Evolutionary conservation across 2,329 filamentous ascomycete species (phyloP), one percentile per base, ranked within the genome.

Genomic region (Colletotrichum ledebouriae): DNA sequence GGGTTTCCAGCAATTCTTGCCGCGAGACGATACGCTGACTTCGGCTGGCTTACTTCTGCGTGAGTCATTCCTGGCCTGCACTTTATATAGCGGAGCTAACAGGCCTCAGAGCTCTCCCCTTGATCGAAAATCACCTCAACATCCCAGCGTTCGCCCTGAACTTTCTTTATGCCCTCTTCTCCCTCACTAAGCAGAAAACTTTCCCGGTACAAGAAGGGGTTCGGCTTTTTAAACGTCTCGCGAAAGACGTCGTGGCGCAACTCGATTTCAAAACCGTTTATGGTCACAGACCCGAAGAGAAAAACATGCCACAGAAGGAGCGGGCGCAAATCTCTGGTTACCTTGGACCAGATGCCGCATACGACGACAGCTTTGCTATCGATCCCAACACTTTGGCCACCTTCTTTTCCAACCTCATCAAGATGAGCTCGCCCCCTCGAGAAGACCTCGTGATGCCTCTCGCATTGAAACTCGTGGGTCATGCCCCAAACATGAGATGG

Each of bases 381-480:
- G 6, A 22, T 10, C 33, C 37, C 9, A 7, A 34, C 15, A 22
- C n/a, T 17, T 37, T 69, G 4, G 49, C 37, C n/a, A 33, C 29
- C 5, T 46, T 57, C 63, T 63, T 69, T 6, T 25, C 6, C 22
- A 7, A n/a, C 15, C 56, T 66, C 33, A 56, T 57, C 33, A 59
- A 52, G 50, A 63, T 58, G n/a, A 73, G 62, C 63, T 72, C 37
- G 9, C 66, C 50, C 46, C 61, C 60, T 7, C 42, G 70, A 15
- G 50, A 70, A 34, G 68, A 73, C 11, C 69, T 76, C 10, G 44
- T 66, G 1, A n/a, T 52, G 4, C 37, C 67, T 2, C 69, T 79
- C 6, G 37, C 71, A 6, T 37, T 70, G 4, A 74, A 71, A 17
- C 34, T 76, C 9, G 20, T n/a, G 1, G 17, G 13, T 1, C 64